Evolutionary conservation across 2,329 filamentous ascomycete genomes (phyloP), one percentile per base, ranked within the genome.

Genomic region (Penicillium sclerotigenum): DNA sequence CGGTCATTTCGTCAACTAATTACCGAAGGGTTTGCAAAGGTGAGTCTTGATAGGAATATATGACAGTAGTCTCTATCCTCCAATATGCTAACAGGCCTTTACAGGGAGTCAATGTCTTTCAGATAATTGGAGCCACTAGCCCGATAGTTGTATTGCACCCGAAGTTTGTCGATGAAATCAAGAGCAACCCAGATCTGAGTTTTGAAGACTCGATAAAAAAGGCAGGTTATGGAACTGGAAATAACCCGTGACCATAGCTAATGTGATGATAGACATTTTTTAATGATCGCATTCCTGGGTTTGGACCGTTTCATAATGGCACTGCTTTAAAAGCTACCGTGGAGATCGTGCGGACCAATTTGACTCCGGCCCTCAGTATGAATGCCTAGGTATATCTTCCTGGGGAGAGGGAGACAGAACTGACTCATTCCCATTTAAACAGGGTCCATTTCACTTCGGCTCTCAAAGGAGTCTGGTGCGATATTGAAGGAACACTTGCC

Each of bases 341-440:
- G 3, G 67, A 70, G 34, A 45, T 68, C 11, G 65, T 71, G 43
- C 68, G 65, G 24, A 67, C 65, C 34, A 70, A 68, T 36, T 54
- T 73, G 20, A 73, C 68, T 18, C 67, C 70, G 45, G 50, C 64
- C 4, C 70, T 72, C 33, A 63, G 68, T 71, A 66, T 36, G n/a
- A n/a, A n/a, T n/a, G n/a, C n/a, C n/a, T n/a, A n/a, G n/a, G n/a
- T n/a, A n/a, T n/a, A n/a, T n/a, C n/a, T n/a, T n/a, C n/a, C n/a
- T n/a, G n/a, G n/a, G n/a, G n/a, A n/a, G n/a, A n/a, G n/a, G n/a
- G n/a, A n/a, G 26, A 24, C 11, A 31, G 22, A 8, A 52, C 36
- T 52, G 6, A 48, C 45, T 29, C 14, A 42, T 34, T 14, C 16
- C 5, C 3, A 18, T 43, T 16, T 31, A 7, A 41, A 13, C 26